Evolutionary conservation across 441 rosid species (phyloP).

Genomic region (Populus tomentosa): DNA sequence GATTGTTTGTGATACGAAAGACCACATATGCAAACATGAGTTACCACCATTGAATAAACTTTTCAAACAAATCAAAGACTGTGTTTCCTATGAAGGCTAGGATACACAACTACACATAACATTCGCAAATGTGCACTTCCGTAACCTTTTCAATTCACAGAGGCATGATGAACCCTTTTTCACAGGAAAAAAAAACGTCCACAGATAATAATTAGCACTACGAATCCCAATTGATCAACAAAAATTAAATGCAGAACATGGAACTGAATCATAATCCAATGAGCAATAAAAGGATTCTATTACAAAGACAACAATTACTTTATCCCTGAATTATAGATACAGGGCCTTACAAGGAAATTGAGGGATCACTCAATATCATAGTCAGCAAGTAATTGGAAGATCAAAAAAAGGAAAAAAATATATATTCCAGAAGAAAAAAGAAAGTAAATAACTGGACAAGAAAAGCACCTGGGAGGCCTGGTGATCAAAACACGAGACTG

Average conservation of each 20-base stretch:
- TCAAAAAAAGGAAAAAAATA: neutral
- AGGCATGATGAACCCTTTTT: neutral
- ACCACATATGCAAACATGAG: neutral
- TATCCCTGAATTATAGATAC: neutral
- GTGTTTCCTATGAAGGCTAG: neutral
- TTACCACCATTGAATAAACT: neutral
- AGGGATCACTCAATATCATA: neutral
- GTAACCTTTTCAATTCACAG: neutral
- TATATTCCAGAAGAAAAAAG: neutral
- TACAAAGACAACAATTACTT: neutral
- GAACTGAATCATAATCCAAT: neutral
- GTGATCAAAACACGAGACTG: slow-evolving; percentile 38
- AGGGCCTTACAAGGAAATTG: too few species aligned
- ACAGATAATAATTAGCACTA: neutral
- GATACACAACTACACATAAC: neutral
- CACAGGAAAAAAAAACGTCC: neutral
- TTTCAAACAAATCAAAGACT: neutral
- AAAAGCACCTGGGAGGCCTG: slow-evolving; percentile 50
- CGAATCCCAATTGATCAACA: neutral
- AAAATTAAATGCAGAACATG: neutral
- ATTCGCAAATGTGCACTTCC: neutral
- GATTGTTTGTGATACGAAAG: neutral
- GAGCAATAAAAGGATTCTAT: neutral
- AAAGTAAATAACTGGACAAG: neutral
- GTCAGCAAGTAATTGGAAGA: neutral